These are phyloP conservation scores for Globisporangium echinulatum DNA, from an alignment of 352 stramenopile genomes.

Conservation along the genomic window DNA sequence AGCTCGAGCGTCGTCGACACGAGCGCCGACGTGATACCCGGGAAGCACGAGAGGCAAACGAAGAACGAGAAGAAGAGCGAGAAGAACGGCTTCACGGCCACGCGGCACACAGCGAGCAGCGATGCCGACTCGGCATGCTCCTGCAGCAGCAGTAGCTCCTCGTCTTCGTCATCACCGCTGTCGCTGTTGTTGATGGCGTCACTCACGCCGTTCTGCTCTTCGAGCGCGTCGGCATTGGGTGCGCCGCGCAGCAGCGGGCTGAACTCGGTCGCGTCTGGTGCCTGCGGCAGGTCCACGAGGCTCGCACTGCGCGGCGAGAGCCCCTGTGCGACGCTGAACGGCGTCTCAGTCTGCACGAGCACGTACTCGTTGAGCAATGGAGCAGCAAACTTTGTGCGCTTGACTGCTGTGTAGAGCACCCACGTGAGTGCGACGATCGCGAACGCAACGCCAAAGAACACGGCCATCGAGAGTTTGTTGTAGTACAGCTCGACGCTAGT, in stretches of 20 bases:
- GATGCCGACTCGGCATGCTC: conserved; percentile 35
- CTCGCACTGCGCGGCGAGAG: conserved; percentile 49
- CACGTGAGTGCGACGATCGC: conserved; percentile 46
- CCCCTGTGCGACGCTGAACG: conserved; percentile 28
- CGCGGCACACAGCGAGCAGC: conserved; percentile 53
- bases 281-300: conserved; percentile 15
- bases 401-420: conserved; percentile 41
- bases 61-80: conserved; percentile 75
- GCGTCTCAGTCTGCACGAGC: conserved; percentile 61
- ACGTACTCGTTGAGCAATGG: conserved; percentile 60
- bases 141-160: conserved; percentile 21
- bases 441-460: conserved; percentile 65
- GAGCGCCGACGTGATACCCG: conserved; percentile 67
- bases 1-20: conserved; percentile 49
- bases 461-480: conserved; percentile 43
- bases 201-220: conserved; percentile 16
- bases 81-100: conserved; percentile 67
- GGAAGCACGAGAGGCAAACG: conserved; percentile 74
- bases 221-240: conserved; percentile 6
- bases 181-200: conserved; percentile 5
- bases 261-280: conserved; percentile 24
- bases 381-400: conserved; percentile 50
- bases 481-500: not conserved
- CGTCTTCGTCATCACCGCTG: conserved; percentile 30
- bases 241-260: conserved; percentile 31